Evolutionary conservation across 1,284 basidiomycete species (phyloP).

Genomic region (Boletus sp.): DNA sequence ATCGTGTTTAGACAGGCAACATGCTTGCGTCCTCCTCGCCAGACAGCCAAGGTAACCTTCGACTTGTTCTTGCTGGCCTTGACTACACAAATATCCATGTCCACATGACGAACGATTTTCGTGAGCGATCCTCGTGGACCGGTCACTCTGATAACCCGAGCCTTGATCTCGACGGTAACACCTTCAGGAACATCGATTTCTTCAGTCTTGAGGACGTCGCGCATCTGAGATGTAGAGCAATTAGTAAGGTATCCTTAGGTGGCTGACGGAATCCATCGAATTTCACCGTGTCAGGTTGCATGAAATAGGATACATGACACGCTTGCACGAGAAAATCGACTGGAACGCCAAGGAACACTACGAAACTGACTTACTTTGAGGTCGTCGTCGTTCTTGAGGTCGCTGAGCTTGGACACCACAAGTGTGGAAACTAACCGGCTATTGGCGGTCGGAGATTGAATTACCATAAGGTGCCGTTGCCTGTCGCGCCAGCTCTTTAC

Average conservation of each 20-base stretch:
- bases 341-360: not conserved
- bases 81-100: conserved; percentile 94
- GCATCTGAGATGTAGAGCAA: conserved; percentile 61
- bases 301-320: conserved; percentile 9
- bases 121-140: conserved; percentile 89
- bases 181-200: conserved; percentile 88
- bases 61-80: conserved; percentile 64
- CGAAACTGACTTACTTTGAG: conserved; percentile 34
- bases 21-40: conserved; percentile 99
- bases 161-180: conserved; percentile 85
- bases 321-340: not conserved
- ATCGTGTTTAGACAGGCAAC: conserved; percentile 98
- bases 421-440: conserved; percentile 24
- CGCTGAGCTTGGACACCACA: conserved; percentile 19
- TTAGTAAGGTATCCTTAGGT: conserved; percentile 30
- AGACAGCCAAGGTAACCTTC: conserved; percentile 92
- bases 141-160: conserved; percentile 86
- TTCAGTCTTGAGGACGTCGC: conserved; percentile 92
- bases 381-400: conserved; percentile 31
- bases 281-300: conserved; percentile 2
- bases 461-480: conserved; percentile 31
- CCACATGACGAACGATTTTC: conserved; percentile 93
- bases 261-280: conserved; percentile 38
- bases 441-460: conserved; percentile 40
- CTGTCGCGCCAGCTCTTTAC: conserved; percentile 35